Conservation (phyloP, 306 rosid genomes). For the Corylus avellana region DNA sequence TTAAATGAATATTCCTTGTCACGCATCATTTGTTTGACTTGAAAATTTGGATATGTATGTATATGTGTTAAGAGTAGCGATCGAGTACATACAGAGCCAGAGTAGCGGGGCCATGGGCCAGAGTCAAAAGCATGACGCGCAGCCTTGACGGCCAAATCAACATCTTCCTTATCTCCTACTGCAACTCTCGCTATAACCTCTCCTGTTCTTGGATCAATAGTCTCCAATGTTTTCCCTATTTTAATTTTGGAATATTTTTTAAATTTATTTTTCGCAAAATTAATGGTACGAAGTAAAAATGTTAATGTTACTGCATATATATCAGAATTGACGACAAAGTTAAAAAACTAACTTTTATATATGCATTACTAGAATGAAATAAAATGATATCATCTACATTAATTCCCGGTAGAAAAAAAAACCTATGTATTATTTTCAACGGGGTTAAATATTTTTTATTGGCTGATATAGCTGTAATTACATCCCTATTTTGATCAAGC, state of each 20-base stretch:
- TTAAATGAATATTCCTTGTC: too few relatives aligned
- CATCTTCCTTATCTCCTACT: constrained; percentile 62
- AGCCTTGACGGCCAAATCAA: constrained; percentile 79
- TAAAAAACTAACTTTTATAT: too few relatives aligned
- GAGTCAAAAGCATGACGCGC: constrained; percentile 83
- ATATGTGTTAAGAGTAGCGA: too few relatives aligned
- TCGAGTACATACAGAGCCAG: constrained; percentile 57
- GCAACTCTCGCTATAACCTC: constrained; percentile 57
- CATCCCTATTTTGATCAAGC: too few relatives aligned
- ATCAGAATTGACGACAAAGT: constrained; percentile 73
- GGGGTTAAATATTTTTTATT: too few relatives aligned
- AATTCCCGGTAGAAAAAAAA: too few relatives aligned
- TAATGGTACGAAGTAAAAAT: background rate
- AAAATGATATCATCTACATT: too few relatives aligned
- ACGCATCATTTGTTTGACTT: too few relatives aligned
- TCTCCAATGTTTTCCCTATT: constrained; percentile 80
- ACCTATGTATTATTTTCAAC: too few relatives aligned
- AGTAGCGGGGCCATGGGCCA: constrained; percentile 90
- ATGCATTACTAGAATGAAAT: too few relatives aligned
- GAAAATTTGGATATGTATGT: too few relatives aligned
- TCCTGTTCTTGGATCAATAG: constrained; percentile 73
- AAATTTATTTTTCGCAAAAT: background rate
- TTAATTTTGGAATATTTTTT: background rate
- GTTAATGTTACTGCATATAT: background rate
- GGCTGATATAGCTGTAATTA: too few relatives aligned